Evolutionary conservation across 192 early-diverging fungal species (phyloP).

Genomic region (Allomyces javanicus): DNA sequence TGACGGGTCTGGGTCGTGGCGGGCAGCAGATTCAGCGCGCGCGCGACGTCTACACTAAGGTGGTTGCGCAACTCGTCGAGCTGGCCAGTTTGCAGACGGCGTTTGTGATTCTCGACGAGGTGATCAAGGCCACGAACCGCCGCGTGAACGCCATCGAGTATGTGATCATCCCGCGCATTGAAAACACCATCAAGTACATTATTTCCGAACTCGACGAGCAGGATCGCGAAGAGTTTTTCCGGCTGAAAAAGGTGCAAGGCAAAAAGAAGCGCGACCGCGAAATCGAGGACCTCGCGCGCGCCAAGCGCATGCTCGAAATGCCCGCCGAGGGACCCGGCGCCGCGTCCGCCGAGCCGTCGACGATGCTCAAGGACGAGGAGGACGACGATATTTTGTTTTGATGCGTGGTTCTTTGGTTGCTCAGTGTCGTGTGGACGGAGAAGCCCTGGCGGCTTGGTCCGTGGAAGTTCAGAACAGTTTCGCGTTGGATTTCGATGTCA

Average conservation of each 20-base stretch:
- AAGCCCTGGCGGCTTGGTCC: too few species aligned
- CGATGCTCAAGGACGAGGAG: slow-evolving; percentile 21
- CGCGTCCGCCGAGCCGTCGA: slow-evolving; percentile 4
- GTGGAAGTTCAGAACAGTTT: too few species aligned
- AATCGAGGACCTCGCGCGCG: slow-evolving; percentile 32
- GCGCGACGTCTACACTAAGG: slow-evolving; percentile 83
- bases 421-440: too few species aligned
- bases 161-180: slow-evolving; percentile 94
- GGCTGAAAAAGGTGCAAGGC: slow-evolving; percentile 94
- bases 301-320: slow-evolving; percentile 7
- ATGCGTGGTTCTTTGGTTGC: not conserved
- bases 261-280: slow-evolving; percentile 82
- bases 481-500: too few species aligned
- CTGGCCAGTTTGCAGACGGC: slow-evolving; percentile 97
- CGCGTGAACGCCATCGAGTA: slow-evolving; percentile 99
- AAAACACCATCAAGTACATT: slow-evolving; percentile 95
- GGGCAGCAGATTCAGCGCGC: slow-evolving; percentile 92
- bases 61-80: slow-evolving; percentile 87
- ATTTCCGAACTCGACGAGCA: slow-evolving; percentile 93
- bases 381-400: slow-evolving; percentile 42
- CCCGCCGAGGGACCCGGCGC: not conserved
- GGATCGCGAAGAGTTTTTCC: slow-evolving; percentile 97
- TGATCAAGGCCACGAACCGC: slow-evolving; percentile 97
- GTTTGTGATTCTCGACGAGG: slow-evolving; percentile 97
- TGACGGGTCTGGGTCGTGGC: slow-evolving; percentile 94